Conservation (phyloP, 1,284 basidiomycete genomes). For the Tylopilus orsonianus region DNA sequence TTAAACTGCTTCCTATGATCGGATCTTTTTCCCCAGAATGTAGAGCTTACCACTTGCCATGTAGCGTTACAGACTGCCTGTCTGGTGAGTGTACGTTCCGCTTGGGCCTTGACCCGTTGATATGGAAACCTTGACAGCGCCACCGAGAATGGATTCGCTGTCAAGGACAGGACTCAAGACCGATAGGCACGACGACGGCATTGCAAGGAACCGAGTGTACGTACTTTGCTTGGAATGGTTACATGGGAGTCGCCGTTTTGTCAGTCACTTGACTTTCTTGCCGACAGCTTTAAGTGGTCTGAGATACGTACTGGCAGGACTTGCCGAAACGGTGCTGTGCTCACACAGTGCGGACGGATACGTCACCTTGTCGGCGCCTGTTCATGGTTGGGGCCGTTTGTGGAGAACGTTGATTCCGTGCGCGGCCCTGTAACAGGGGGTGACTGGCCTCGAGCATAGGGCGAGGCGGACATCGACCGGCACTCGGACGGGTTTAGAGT, state of each 20-base stretch:
- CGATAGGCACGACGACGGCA: too few species aligned
- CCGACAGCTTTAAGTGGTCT: constrained; percentile 77
- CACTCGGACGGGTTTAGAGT: too few species aligned
- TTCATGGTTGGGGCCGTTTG: too few species aligned
- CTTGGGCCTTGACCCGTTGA: background rate
- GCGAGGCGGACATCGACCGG: too few species aligned
- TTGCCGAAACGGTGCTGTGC: too few species aligned
- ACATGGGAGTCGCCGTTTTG: too few species aligned
- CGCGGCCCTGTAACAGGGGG: background rate
- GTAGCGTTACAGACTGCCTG: constrained; percentile 64
- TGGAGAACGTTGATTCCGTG: constrained; percentile 9
- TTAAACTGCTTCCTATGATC: constrained; percentile 64
- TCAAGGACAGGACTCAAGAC: constrained; percentile 58
- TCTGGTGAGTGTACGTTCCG: constrained; percentile 56
- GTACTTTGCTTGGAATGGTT: constrained; percentile 75
- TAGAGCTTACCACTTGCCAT: constrained; percentile 14
- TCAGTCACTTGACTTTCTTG: too few species aligned
- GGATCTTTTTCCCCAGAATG: background rate
- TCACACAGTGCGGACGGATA: constrained; percentile 60
- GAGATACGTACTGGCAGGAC: too few species aligned
- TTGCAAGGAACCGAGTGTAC: too few species aligned
- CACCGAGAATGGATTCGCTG: constrained; percentile 74
- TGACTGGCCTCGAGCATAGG: background rate
- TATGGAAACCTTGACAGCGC: constrained; percentile 38
- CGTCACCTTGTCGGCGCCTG: constrained; percentile 42